Conservation (phyloP, 768 basidiomycete species). For the Serendipita indica region DNA sequence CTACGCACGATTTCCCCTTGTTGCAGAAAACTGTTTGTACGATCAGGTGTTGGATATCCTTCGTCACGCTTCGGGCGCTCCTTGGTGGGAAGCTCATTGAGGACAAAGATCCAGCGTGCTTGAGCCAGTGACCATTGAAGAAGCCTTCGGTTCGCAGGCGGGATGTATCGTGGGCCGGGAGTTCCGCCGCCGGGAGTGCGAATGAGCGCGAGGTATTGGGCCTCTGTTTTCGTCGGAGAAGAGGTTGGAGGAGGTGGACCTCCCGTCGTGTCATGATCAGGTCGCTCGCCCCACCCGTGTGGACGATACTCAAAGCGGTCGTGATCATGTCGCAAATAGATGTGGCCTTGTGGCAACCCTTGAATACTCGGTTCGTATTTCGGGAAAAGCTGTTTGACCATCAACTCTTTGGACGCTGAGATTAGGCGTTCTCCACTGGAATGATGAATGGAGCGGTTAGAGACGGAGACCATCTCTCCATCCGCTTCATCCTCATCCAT, state of each 20-base stretch:
- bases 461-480: not conserved
- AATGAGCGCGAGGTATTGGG: slow-evolving; percentile 1
- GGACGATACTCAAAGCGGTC: slow-evolving; percentile 6
- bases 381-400: not conserved
- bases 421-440: not conserved
- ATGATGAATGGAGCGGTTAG: not conserved
- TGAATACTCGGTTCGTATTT: slow-evolving; percentile 1
- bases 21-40: slow-evolving; percentile 5
- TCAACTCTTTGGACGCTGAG: not conserved
- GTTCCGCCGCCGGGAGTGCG: not conserved
- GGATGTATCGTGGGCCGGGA: not conserved
- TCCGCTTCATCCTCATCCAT: not conserved
- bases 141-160: not conserved
- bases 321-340: slow-evolving; percentile 8
- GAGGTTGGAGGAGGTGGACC: no score
- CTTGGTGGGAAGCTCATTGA: not conserved
- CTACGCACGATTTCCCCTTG: slow-evolving; percentile 1
- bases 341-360: not conserved
- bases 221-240: no score
- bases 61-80: not conserved
- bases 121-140: slow-evolving; percentile 7
- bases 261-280: not conserved
- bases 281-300: not conserved
- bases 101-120: slow-evolving; percentile 2
- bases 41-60: not conserved